Percentiles rank a stretch among this genome's conserved stretches.
These are phyloP conservation scores for Grosmannia clavigera DNA, from an alignment of 2,329 filamentous ascomycete species.

Conservation along the genomic window DNA sequence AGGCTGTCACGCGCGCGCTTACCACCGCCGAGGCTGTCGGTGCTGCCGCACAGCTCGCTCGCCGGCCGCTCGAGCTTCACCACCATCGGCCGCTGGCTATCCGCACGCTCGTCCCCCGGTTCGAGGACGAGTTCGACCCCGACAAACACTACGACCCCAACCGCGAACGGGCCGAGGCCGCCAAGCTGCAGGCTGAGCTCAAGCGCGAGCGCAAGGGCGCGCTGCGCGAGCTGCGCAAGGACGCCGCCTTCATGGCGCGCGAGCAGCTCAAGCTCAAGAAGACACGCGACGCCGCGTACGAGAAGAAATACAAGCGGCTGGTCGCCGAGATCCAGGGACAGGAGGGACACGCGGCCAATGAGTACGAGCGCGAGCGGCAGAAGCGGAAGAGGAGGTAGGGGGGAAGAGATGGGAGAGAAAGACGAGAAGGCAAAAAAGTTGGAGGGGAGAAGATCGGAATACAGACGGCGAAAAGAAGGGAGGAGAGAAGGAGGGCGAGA, in stretches of 20 bases:
- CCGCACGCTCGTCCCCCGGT: constrained; percentile 80
- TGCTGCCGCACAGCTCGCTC: constrained; percentile 47
- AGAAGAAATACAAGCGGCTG: constrained; percentile 87
- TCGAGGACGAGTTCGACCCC: constrained; percentile 90
- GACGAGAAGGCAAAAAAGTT: neutral
- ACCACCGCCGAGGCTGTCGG: constrained; percentile 33
- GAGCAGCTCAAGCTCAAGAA: constrained; percentile 89
- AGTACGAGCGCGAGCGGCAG: constrained; percentile 77
- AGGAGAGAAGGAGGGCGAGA: neutral
- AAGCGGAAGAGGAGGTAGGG: constrained; percentile 39
- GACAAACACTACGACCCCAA: constrained; percentile 96
- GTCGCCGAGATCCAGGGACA: constrained; percentile 93
- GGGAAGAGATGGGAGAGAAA: neutral
- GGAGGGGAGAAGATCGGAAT: neutral
- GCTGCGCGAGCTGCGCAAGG: constrained; percentile 86
- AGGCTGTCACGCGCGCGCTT: constrained; percentile 24
- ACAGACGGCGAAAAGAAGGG: neutral
- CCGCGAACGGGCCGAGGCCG: constrained; percentile 72
- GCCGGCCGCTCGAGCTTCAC: constrained; percentile 76
- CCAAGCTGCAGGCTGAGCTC: constrained; percentile 78
- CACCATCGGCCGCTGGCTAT: constrained; percentile 81
- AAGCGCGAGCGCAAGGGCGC: constrained; percentile 94
- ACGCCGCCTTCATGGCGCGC: constrained; percentile 83
- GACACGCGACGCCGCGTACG: constrained; percentile 83
- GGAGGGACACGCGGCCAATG: constrained; percentile 76